phyloP scores from a whole-genome alignment of 441 rosid species.

The Raphanus hybrid region DNA sequence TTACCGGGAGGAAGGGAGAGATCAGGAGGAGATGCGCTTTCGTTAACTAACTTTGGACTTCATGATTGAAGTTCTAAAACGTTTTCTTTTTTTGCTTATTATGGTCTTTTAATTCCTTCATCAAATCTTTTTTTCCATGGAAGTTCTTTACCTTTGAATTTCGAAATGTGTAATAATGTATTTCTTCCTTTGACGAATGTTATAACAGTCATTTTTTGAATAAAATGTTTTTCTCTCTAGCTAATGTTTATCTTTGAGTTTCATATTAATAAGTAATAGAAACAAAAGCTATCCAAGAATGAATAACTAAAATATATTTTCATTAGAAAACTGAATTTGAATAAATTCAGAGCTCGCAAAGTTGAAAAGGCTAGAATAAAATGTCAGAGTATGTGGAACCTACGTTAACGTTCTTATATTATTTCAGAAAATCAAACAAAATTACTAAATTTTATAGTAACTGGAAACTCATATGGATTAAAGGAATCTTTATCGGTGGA shows the following conservation, averaged over 20 bases:
- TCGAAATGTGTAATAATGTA: background rate
- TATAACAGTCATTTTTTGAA: background rate
- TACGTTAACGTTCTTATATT: no score
- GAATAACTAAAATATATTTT: background rate
- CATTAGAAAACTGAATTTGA: background rate
- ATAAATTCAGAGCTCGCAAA: background rate
- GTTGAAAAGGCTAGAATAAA: background rate
- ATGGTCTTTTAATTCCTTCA: background rate
- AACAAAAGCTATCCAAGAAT: background rate
- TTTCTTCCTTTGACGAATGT: background rate
- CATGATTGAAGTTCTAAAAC: background rate
- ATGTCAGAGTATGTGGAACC: background rate
- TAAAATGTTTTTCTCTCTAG: background rate
- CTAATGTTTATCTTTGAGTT: background rate
- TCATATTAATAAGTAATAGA: background rate
- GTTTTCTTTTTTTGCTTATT: background rate
- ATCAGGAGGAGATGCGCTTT: conserved; percentile 55
- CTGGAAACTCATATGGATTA: background rate
- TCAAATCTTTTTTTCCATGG: background rate
- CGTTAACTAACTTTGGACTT: conserved; percentile 32
- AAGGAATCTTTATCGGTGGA: no score
- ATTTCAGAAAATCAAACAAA: no score
- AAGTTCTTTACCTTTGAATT: background rate
- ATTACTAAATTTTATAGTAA: no score
- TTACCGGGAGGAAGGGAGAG: conserved; percentile 51